Conservation (phyloP, 2,329 filamentous ascomycete genomes). For the Sclerotinia borealis region DNA sequence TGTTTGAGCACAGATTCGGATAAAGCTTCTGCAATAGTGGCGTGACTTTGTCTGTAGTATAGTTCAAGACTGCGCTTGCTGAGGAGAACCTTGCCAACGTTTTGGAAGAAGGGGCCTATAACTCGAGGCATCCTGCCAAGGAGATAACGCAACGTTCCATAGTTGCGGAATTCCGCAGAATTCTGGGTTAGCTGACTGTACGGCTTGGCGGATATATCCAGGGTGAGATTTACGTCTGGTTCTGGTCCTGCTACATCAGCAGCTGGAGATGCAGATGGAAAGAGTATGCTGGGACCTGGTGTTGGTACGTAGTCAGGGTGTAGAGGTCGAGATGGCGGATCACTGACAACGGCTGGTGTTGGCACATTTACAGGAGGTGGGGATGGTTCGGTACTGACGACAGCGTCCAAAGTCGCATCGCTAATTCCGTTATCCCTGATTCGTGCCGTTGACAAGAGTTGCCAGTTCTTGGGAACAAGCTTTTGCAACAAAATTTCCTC, state of each 20-base stretch:
- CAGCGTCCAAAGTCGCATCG: conserved; percentile 10
- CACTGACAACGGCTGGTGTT: neutral
- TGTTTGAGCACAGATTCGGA: conserved; percentile 65
- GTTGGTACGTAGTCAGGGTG: neutral
- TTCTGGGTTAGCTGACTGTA: neutral
- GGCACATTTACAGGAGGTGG: neutral
- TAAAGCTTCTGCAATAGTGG: conserved; percentile 57
- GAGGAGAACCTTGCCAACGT: conserved; percentile 74
- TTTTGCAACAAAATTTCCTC: conserved; percentile 75
- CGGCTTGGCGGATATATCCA: neutral
- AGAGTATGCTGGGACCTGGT: neutral
- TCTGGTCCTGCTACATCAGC: no score
- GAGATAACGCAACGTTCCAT: conserved; percentile 67
- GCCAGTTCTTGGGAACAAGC: conserved; percentile 65
- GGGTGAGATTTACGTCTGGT: neutral
- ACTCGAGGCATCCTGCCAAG: conserved; percentile 72
- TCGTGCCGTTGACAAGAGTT: conserved; percentile 17
- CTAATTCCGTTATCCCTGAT: conserved; percentile 22
- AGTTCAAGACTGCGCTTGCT: conserved; percentile 66
- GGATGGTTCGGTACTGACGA: conserved; percentile 15
- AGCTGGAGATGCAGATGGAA: neutral
- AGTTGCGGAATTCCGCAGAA: conserved; percentile 59
- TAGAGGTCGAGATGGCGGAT: neutral
- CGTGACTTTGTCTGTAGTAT: conserved; percentile 47
- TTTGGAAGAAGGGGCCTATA: conserved; percentile 81